These are phyloP conservation scores for Paraphoma sp. DNA, from an alignment of 2,329 filamentous ascomycete genomes.

Conservation along the genomic window DNA sequence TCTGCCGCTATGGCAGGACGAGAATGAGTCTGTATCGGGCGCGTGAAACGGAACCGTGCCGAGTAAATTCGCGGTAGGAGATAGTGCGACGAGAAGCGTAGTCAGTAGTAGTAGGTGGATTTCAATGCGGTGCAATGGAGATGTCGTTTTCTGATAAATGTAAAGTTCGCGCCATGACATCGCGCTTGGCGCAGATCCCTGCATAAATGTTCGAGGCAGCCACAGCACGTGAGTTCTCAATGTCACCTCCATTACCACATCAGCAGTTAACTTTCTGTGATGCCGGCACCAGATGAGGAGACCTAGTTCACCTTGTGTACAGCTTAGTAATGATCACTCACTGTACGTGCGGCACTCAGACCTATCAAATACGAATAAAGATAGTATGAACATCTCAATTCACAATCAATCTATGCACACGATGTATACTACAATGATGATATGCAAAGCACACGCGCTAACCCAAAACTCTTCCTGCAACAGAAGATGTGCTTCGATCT, in stretches of 20 bases:
- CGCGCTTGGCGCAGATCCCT: conserved; percentile 26
- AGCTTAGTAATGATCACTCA: too few species aligned
- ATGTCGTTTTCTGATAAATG: conserved; percentile 11
- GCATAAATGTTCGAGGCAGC: conserved; percentile 1
- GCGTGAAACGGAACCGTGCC: neutral
- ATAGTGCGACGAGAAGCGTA: neutral
- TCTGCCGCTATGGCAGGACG: neutral
- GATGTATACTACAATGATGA: neutral
- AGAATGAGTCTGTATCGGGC: too few species aligned
- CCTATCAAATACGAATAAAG: too few species aligned
- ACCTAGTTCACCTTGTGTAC: too few species aligned
- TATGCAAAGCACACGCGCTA: neutral
- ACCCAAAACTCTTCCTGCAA: conserved; percentile 74
- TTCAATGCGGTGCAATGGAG: neutral
- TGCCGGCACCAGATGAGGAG: too few species aligned
- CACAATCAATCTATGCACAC: conserved; percentile 11
- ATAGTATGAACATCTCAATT: conserved; percentile 3
- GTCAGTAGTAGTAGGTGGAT: neutral
- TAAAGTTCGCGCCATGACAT: conserved; percentile 29
- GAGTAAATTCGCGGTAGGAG: too few species aligned
- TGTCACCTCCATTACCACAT: too few species aligned
- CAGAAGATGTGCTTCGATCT: conserved; percentile 76
- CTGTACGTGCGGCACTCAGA: too few species aligned
- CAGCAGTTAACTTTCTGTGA: too few species aligned
- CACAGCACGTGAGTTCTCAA: neutral